Percentiles rank a stretch among this genome's conserved stretches.
These are phyloP conservation scores for Candida nitratophila DNA, from an alignment of 805 yeast species.

Conservation along the genomic window DNA sequence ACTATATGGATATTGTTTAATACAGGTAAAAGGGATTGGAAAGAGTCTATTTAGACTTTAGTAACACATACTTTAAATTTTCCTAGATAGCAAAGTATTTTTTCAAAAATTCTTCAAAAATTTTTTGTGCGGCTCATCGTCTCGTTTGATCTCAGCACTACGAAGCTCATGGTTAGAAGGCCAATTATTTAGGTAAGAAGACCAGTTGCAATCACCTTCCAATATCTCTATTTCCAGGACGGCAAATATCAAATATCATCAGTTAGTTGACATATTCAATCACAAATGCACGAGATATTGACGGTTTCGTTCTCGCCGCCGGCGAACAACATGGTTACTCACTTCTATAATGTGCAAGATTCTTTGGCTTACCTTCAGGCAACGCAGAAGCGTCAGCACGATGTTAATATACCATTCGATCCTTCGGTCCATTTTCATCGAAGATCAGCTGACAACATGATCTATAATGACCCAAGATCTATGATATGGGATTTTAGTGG, in stretches of 20 bases:
- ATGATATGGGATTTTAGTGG: slow-evolving; percentile 73
- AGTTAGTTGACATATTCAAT: background rate
- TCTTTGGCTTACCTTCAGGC: slow-evolving; percentile 42
- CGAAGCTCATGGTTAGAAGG: background rate
- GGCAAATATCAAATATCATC: too few species aligned
- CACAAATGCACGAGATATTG: slow-evolving; percentile 63
- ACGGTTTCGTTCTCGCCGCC: slow-evolving; percentile 64
- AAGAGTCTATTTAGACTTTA: too few species aligned
- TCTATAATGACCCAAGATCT: slow-evolving; percentile 75
- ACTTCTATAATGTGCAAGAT: slow-evolving; percentile 78
- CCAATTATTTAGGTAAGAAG: too few species aligned
- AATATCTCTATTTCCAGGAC: too few species aligned
- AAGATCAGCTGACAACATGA: slow-evolving; percentile 34
- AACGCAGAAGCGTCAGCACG: background rate
- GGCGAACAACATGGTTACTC: slow-evolving; percentile 72
- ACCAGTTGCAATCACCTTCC: too few species aligned
- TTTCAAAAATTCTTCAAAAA: background rate
- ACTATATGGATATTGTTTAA: background rate
- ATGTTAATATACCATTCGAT: slow-evolving; percentile 24
- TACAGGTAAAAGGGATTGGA: too few species aligned
- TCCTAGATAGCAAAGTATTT: too few species aligned
- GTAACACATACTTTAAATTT: too few species aligned
- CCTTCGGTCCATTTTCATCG: slow-evolving; percentile 42
- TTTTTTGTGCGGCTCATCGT: background rate
- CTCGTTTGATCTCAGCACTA: background rate